These are phyloP conservation scores for Pelargonium myrrhifolium DNA, from an alignment of 441 rosid species.

Conservation along the genomic window DNA sequence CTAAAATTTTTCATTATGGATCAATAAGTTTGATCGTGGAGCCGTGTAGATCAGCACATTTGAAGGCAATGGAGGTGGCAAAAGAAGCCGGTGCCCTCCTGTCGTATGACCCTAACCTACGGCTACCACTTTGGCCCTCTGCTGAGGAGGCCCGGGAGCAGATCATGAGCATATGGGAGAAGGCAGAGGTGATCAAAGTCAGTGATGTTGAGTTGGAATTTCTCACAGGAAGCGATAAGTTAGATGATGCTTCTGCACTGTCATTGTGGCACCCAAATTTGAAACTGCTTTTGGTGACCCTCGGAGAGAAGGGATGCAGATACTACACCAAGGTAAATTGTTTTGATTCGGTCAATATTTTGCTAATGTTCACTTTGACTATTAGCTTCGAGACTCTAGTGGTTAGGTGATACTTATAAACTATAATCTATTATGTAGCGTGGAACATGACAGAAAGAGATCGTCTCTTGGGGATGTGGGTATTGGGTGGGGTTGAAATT, in stretches of 20 bases:
- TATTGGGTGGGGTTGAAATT: too few species aligned
- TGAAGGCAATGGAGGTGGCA: slow-evolving; percentile 89
- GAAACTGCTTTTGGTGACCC: slow-evolving; percentile 76
- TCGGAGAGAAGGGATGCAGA: slow-evolving; percentile 83
- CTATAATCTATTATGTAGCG: slow-evolving; percentile 2
- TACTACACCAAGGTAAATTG: slow-evolving; percentile 77
- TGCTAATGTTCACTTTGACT: slow-evolving; percentile 16
- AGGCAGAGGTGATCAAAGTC: slow-evolving; percentile 85
- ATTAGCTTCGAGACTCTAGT: slow-evolving; percentile 9
- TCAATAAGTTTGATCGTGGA: slow-evolving; percentile 93
- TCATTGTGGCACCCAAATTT: slow-evolving; percentile 74
- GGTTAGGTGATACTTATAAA: slow-evolving; percentile 14
- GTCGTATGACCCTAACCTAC: slow-evolving; percentile 85
- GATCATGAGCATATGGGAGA: slow-evolving; percentile 86
- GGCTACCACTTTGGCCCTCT: slow-evolving; percentile 88
- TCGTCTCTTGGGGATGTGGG: background rate
- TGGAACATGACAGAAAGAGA: background rate
- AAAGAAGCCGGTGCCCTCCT: slow-evolving; percentile 76
- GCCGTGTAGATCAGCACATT: slow-evolving; percentile 93
- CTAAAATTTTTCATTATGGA: slow-evolving; percentile 84
- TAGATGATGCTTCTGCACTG: slow-evolving; percentile 65
- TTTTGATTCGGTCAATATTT: background rate
- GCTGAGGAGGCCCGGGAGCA: slow-evolving; percentile 70
- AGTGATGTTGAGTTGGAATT: slow-evolving; percentile 87
- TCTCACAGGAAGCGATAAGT: slow-evolving; percentile 67